Percentiles rank a stretch among this genome's conserved stretches.
Evolutionary conservation across 2,329 filamentous ascomycete species (phyloP).

Genomic region (Paracorniculantispora psalliotae): DNA sequence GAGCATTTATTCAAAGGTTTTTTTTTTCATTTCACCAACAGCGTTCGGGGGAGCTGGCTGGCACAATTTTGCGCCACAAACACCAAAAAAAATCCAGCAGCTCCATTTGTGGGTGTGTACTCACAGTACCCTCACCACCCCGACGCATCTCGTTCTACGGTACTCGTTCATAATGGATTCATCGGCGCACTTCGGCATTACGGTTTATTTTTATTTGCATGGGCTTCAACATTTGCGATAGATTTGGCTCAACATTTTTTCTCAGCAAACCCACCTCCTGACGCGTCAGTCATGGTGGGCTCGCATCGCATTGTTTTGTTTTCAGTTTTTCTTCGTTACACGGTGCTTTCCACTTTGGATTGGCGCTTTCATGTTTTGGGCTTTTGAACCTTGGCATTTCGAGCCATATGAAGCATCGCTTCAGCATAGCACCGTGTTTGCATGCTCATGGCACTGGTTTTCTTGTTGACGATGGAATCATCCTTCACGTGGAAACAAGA

Average conservation of each 20-base stretch:
- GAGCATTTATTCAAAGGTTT: slow-evolving; percentile 15
- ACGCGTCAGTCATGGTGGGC: not conserved
- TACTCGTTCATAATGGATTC: slow-evolving; percentile 33
- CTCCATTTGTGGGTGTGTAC: not conserved
- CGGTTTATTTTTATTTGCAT: slow-evolving; percentile 20
- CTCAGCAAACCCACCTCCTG: not conserved
- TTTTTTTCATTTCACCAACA: slow-evolving; percentile 7
- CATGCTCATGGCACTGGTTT: not conserved
- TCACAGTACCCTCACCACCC: not conserved
- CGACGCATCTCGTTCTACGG: slow-evolving; percentile 9
- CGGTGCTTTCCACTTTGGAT: not conserved
- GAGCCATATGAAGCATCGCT: not conserved
- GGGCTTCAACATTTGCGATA: slow-evolving; percentile 13
- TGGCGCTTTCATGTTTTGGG: not conserved
- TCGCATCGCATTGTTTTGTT: not conserved
- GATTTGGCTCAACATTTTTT: slow-evolving; percentile 9
- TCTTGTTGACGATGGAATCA: not conserved
- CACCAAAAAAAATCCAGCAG: not conserved
- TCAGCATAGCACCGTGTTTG: not conserved
- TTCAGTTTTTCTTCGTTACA: not conserved
- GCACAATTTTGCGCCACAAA: not conserved
- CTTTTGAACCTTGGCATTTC: not conserved
- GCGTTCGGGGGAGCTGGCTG: not conserved
- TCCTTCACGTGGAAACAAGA: not conserved
- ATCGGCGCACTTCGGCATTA: slow-evolving; percentile 24